phyloP scores from a whole-genome alignment of 352 stramenopile genomes.

The Phytophthora megakarya region DNA sequence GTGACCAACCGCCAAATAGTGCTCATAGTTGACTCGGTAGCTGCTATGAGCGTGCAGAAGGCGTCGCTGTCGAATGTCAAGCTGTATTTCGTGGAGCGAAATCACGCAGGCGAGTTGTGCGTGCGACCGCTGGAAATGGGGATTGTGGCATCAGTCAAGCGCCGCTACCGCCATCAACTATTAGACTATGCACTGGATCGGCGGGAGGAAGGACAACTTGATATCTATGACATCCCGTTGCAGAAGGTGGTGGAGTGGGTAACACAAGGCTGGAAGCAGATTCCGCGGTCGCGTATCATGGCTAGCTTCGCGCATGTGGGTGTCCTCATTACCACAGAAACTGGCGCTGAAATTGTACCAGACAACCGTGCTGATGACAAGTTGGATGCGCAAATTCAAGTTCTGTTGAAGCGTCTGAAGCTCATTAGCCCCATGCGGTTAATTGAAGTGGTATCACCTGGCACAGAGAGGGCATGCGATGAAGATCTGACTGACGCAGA shows the following conservation, averaged over 20 bases:
- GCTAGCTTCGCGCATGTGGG: constrained; percentile 51
- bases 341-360: constrained; percentile 17
- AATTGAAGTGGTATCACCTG: constrained; percentile 56
- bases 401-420: constrained; percentile 58
- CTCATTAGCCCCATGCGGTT: constrained; percentile 49
- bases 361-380: constrained; percentile 50
- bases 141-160: constrained; percentile 57
- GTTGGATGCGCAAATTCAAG: constrained; percentile 61
- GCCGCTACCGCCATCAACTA: constrained; percentile 58
- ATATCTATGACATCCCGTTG: constrained; percentile 51
- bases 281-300: constrained; percentile 57
- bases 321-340: constrained; percentile 30
- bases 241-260: constrained; percentile 70
- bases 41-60: constrained; percentile 63
- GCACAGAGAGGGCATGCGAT: constrained; percentile 51
- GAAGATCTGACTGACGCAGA: constrained; percentile 67
- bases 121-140: constrained; percentile 46
- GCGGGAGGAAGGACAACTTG: constrained; percentile 38
- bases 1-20: constrained; percentile 72
- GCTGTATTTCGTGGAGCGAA: constrained; percentile 52
- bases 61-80: constrained; percentile 67
- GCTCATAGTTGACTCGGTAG: constrained; percentile 64
- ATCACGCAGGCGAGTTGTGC: constrained; percentile 44
- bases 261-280: constrained; percentile 52
- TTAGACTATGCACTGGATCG: constrained; percentile 53